A percentile compares a stretch with the other conserved stretches of the same genome.
These are phyloP conservation scores for Chimonanthus salicifolius DNA, from an alignment of 164 flowering plant genomes.

Conservation along the genomic window DNA sequence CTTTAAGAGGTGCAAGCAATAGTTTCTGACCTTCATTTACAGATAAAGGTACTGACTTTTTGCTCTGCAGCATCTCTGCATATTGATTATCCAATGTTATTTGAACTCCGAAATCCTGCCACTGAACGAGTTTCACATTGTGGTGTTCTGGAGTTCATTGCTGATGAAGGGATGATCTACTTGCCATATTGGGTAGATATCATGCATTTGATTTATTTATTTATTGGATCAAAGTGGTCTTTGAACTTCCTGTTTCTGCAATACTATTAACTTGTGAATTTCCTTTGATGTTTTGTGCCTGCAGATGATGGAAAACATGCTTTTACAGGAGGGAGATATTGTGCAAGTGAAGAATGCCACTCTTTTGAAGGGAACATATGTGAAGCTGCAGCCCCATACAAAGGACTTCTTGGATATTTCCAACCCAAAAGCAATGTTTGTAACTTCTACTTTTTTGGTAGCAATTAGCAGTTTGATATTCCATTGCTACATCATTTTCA, in stretches of 20 bases:
- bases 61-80: conserved; percentile 50
- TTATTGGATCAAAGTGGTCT: neutral
- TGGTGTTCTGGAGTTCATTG: conserved; percentile 95
- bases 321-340: conserved; percentile 81
- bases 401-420: conserved; percentile 93
- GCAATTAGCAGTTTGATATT: neutral
- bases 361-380: conserved; percentile 90
- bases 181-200: conserved; percentile 19
- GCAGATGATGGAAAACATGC: conserved; percentile 98
- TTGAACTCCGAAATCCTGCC: conserved; percentile 74
- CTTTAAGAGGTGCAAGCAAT: neutral
- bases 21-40: neutral
- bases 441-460: conserved; percentile 2
- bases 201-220: neutral
- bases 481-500: neutral
- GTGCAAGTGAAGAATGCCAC: conserved; percentile 84
- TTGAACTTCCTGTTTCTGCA: neutral
- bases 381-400: conserved; percentile 94
- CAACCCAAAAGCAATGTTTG: conserved; percentile 98
- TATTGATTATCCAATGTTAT: conserved; percentile 96
- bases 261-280: neutral
- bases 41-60: neutral
- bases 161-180: conserved; percentile 96
- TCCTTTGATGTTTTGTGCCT: neutral
- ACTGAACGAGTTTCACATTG: conserved; percentile 86